A percentile compares a stretch with the other conserved stretches of the same genome.
These are phyloP conservation scores for Tricholoma terreum DNA, from an alignment of 768 basidiomycete genomes.

Conservation along the genomic window DNA sequence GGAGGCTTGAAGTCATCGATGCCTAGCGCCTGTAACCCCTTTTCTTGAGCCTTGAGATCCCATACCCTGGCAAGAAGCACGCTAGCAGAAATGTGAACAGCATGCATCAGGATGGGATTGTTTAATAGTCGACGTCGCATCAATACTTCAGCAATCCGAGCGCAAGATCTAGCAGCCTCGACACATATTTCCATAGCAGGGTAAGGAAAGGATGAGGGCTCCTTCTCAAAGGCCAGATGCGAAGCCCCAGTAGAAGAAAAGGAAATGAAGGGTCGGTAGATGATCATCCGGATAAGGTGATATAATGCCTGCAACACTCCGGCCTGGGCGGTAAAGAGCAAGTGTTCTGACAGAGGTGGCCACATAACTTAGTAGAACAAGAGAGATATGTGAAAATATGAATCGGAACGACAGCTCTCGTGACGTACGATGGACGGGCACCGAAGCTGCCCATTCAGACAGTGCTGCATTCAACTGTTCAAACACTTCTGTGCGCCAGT, in stretches of 20 bases:
- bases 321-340: slow-evolving; percentile 52
- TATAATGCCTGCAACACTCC: slow-evolving; percentile 56
- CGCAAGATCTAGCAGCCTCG: slow-evolving; percentile 58
- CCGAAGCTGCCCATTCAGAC: slow-evolving; percentile 65
- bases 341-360: slow-evolving; percentile 50
- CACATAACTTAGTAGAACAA: slow-evolving; percentile 45
- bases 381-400: neutral
- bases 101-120: slow-evolving; percentile 40
- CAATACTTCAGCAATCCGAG: slow-evolving; percentile 55
- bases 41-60: slow-evolving; percentile 50
- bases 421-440: slow-evolving; percentile 64
- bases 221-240: neutral
- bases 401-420: neutral
- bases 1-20: slow-evolving; percentile 34
- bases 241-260: slow-evolving; percentile 11
- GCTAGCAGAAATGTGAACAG: slow-evolving; percentile 49
- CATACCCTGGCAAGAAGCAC: slow-evolving; percentile 57
- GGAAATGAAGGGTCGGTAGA: slow-evolving; percentile 69
- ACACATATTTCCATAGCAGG: slow-evolving; percentile 57
- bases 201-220: slow-evolving; percentile 26
- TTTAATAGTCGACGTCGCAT: slow-evolving; percentile 42
- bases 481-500: slow-evolving; percentile 57
- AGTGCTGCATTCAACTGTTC: slow-evolving; percentile 67
- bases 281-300: slow-evolving; percentile 60
- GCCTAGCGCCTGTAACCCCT: slow-evolving; percentile 22